Evolutionary conservation across 1,139 yeast species (phyloP).

Genomic region (Scheffersomyces cryptocercus): DNA sequence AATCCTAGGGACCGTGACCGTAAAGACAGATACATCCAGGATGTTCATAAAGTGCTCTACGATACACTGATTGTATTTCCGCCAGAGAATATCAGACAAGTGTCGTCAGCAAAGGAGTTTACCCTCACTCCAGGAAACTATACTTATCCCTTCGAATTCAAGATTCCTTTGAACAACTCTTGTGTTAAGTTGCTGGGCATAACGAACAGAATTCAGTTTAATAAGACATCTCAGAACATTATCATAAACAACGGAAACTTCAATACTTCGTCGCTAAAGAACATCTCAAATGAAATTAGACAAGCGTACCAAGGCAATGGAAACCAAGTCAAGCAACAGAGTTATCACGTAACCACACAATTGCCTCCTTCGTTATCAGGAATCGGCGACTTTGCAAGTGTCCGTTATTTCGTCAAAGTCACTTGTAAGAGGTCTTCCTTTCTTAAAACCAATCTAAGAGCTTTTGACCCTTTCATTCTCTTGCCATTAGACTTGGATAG

Average conservation of each 20-base stretch:
- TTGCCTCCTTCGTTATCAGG: conserved; percentile 62
- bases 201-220: conserved; percentile 40
- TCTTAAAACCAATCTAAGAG: conserved; percentile 50
- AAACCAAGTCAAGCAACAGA: conserved; percentile 3
- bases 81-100: conserved; percentile 52
- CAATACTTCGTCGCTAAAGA: conserved; percentile 18
- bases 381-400: conserved; percentile 44
- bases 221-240: conserved; percentile 32
- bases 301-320: conserved; percentile 1
- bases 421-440: conserved; percentile 59
- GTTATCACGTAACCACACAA: conserved; percentile 42
- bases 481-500: conserved; percentile 50
- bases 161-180: conserved; percentile 50
- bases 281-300: conserved; percentile 20
- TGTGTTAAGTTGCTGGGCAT: conserved; percentile 50
- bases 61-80: conserved; percentile 61
- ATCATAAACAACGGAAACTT: conserved; percentile 40
- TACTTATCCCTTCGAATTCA: conserved; percentile 56
- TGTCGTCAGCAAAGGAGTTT: conserved; percentile 51
- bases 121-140: conserved; percentile 64
- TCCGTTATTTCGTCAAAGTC: conserved; percentile 58
- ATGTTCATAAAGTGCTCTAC: conserved; percentile 58
- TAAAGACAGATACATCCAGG: conserved; percentile 24
- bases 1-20: background rate
- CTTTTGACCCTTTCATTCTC: conserved; percentile 52